Conservation (phyloP, 345 rosid genomes). For the Linum tenue region DNA sequence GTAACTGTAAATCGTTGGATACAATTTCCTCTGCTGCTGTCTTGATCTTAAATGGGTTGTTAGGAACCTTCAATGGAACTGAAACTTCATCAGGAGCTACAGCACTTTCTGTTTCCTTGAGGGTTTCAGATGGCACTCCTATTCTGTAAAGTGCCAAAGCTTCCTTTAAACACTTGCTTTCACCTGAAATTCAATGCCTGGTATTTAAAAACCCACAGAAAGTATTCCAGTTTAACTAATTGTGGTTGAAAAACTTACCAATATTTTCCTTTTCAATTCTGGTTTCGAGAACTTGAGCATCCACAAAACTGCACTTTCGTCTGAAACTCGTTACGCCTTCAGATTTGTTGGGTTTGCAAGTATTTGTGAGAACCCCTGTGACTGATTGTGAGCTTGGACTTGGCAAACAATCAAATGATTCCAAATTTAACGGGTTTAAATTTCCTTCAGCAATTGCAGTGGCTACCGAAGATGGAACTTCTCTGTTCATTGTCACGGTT, state of each 20-base stretch:
- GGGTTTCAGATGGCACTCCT: conserved; percentile 23
- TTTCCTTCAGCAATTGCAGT: conserved; percentile 69
- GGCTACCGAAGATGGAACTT: conserved; percentile 59
- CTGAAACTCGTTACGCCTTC: conserved; percentile 14
- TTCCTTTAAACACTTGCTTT: conserved; percentile 31
- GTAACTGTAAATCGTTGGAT: conserved; percentile 13
- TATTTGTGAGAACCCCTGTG: conserved; percentile 11
- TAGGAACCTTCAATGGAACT: conserved; percentile 28
- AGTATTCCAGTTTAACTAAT: neutral
- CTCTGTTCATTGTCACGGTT: conserved; percentile 31
- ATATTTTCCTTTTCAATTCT: conserved; percentile 14
- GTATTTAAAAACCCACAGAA: neutral
- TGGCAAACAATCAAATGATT: conserved; percentile 43
- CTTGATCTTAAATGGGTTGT: conserved; percentile 58
- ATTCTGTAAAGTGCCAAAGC: conserved; percentile 43
- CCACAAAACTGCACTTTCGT: conserved; percentile 22
- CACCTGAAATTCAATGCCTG: conserved; percentile 11
- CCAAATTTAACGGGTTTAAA: conserved; percentile 58
- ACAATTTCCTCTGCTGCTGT: conserved; percentile 8
- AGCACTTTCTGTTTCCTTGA: neutral
- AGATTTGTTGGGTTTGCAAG: conserved; percentile 19
- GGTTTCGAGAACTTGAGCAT: conserved; percentile 21
- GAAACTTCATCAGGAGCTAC: conserved; percentile 14
- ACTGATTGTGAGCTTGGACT: conserved; percentile 15
- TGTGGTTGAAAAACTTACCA: conserved; percentile 21